phyloP scores from a whole-genome alignment of 371 early-diverging fungal species.

The Apophysomyces sp. region DNA sequence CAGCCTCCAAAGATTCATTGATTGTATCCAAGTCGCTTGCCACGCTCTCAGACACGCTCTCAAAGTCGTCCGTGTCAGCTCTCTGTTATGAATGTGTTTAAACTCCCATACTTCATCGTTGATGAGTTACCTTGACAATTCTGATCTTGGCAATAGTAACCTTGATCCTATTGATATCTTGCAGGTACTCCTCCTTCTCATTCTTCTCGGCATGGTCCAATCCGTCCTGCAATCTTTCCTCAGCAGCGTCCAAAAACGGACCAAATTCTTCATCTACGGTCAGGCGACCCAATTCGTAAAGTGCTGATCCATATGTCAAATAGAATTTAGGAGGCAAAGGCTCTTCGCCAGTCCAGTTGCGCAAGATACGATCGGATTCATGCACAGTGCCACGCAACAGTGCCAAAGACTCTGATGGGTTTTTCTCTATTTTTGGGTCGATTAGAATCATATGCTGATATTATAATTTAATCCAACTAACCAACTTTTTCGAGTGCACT shows the following conservation, averaged over 20 bases:
- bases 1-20: slow-evolving; percentile 7
- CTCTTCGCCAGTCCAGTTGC: slow-evolving; percentile 40
- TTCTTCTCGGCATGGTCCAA: slow-evolving; percentile 18
- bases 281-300: slow-evolving; percentile 53
- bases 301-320: slow-evolving; percentile 55
- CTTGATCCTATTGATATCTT: slow-evolving; percentile 21
- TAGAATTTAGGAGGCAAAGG: slow-evolving; percentile 50
- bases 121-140: slow-evolving; percentile 46
- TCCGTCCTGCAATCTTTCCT: slow-evolving; percentile 40
- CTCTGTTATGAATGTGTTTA: not conserved
- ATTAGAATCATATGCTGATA: not conserved
- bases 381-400: slow-evolving; percentile 60
- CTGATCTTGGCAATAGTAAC: slow-evolving; percentile 37
- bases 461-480: slow-evolving; percentile 1
- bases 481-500: slow-evolving; percentile 46
- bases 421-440: slow-evolving; percentile 12
- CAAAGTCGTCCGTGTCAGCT: slow-evolving; percentile 20
- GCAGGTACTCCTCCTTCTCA: slow-evolving; percentile 10
- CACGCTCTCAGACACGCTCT: slow-evolving; percentile 27
- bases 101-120: not conserved
- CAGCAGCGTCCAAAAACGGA: slow-evolving; percentile 44
- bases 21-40: slow-evolving; percentile 21
- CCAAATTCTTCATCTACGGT: slow-evolving; percentile 45
- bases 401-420: slow-evolving; percentile 32
- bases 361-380: slow-evolving; percentile 62